These are phyloP conservation scores for Fraxinus excelsior DNA, from an alignment of 257 asterid genomes.

Conservation along the genomic window DNA sequence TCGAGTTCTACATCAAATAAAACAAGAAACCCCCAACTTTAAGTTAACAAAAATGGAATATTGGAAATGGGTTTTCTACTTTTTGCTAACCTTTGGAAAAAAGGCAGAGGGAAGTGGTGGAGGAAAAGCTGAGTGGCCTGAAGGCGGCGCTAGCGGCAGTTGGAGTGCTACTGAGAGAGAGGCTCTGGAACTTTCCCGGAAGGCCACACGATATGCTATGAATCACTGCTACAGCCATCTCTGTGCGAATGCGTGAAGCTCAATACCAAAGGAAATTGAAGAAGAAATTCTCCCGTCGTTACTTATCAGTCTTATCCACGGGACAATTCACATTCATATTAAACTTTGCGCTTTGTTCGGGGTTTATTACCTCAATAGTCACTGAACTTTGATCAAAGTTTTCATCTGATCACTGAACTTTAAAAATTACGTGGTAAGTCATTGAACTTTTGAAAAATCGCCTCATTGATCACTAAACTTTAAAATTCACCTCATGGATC, in stretches of 20 bases:
- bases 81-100: constrained; percentile 62
- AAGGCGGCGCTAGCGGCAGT: constrained; percentile 31
- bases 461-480: no score
- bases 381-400: no score
- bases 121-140: constrained; percentile 73
- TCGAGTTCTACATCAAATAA: background rate
- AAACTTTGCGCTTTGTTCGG: no score
- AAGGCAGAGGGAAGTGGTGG: constrained; percentile 49
- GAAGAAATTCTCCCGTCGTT: no score
- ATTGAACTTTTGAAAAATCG: no score
- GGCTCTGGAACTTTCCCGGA: constrained; percentile 44
- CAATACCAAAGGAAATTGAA: no score
- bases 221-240: constrained; percentile 42
- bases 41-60: background rate
- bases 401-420: no score
- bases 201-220: constrained; percentile 61
- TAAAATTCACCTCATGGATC: no score
- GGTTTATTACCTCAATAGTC: no score
- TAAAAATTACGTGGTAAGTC: no score
- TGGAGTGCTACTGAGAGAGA: constrained; percentile 45
- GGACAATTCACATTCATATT: no score
- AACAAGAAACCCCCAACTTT: background rate
- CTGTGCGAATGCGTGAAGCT: background rate
- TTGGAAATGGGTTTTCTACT: background rate
- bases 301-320: no score